phyloP scores from a whole-genome alignment of 108 stramenopile species.

The Discostella pseudostelligera region DNA sequence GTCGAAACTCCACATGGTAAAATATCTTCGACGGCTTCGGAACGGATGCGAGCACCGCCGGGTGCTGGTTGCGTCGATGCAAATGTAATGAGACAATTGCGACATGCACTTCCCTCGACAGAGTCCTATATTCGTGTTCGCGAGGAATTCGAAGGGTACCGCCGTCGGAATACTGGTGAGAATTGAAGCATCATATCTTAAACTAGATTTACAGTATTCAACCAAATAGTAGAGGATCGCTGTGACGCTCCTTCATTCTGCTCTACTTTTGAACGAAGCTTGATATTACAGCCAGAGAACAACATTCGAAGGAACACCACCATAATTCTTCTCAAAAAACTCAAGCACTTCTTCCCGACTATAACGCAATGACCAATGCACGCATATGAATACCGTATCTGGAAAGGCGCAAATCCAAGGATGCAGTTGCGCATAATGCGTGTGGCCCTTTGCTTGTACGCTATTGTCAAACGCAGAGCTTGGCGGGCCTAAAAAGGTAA shows the following conservation, averaged over 20 bases:
- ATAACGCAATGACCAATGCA: slow-evolving; percentile 55
- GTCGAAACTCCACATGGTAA: slow-evolving; percentile 4
- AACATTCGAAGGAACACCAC: slow-evolving; percentile 60
- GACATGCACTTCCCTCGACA: slow-evolving; percentile 32
- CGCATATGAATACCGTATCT: slow-evolving; percentile 57
- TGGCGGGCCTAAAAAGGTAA: slow-evolving; percentile 54
- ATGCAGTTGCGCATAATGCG: slow-evolving; percentile 61
- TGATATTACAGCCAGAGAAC: slow-evolving; percentile 53
- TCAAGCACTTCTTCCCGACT: slow-evolving; percentile 40
- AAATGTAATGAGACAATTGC: slow-evolving; percentile 36
- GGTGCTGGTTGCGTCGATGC: slow-evolving; percentile 43
- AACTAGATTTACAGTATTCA: no score
- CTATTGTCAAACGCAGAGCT: slow-evolving; percentile 42
- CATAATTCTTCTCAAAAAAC: slow-evolving; percentile 54
- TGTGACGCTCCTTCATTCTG: no score
- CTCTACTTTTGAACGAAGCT: no score
- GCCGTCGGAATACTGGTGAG: slow-evolving; percentile 8
- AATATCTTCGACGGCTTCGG: slow-evolving; percentile 10
- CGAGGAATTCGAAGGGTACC: slow-evolving; percentile 41
- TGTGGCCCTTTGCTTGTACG: slow-evolving; percentile 48
- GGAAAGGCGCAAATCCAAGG: slow-evolving; percentile 62
- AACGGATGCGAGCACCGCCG: slow-evolving; percentile 19
- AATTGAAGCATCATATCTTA: neutral
- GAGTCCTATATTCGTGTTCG: slow-evolving; percentile 42
- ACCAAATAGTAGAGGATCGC: no score